These are phyloP conservation scores for Malassezia globosa DNA, from an alignment of 1,284 basidiomycete species.

Conservation along the genomic window DNA sequence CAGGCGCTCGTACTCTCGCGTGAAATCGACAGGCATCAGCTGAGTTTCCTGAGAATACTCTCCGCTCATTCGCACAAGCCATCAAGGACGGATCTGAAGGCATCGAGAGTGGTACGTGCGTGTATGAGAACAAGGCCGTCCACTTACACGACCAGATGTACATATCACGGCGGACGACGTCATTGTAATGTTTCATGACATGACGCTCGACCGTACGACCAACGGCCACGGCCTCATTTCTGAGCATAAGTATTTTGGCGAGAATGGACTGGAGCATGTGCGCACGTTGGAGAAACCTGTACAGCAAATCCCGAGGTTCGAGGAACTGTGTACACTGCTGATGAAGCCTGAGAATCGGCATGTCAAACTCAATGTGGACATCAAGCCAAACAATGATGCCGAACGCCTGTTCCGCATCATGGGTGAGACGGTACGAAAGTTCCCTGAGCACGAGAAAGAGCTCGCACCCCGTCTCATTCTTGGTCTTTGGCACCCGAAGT, in stretches of 20 bases:
- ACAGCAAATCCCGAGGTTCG: conserved; percentile 46
- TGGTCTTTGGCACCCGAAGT: conserved; percentile 70
- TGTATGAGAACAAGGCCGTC: no score
- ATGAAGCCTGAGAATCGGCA: conserved; percentile 40
- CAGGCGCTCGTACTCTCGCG: no score
- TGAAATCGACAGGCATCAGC: conserved; percentile 44
- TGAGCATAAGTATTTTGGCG: conserved; percentile 51
- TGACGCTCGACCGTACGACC: conserved; percentile 55
- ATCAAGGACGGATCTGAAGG: conserved; percentile 44
- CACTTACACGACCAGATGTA: conserved; percentile 70
- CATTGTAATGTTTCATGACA: conserved; percentile 92
- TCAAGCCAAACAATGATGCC: conserved; percentile 87
- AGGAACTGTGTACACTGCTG: conserved; percentile 36
- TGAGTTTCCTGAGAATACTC: conserved; percentile 46
- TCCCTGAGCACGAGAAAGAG: conserved; percentile 63
- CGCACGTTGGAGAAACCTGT: conserved; percentile 68
- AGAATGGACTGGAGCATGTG: conserved; percentile 64
- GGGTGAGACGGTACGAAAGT: conserved; percentile 60
- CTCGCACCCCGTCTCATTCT: conserved; percentile 84
- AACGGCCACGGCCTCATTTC: conserved; percentile 53
- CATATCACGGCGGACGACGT: conserved; percentile 82
- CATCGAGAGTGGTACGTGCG: conserved; percentile 34
- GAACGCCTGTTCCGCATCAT: conserved; percentile 74
- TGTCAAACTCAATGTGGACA: conserved; percentile 56
- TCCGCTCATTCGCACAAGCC: conserved; percentile 42